A percentile compares a stretch with the other conserved stretches of the same genome.
phyloP scores from a whole-genome alignment of 2,329 filamentous ascomycete species.

The Stagonosporopsis cucurbitacearum region DNA sequence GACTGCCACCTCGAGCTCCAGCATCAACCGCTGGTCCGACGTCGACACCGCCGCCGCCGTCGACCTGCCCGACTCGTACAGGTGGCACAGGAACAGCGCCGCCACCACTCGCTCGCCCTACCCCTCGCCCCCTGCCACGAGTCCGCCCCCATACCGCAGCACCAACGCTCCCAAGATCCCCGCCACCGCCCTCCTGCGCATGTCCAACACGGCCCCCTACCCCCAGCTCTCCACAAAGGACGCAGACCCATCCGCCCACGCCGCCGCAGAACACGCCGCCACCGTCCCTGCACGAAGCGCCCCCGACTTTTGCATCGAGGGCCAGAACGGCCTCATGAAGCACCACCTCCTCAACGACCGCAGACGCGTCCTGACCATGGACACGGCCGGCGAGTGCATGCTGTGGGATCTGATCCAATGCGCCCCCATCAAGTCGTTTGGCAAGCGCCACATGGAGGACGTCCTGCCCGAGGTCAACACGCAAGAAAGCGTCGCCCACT shows the following conservation, averaged over 20 bases:
- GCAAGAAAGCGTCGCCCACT: conserved; percentile 86
- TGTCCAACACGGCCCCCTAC: conserved; percentile 84
- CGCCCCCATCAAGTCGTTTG: conserved; percentile 86
- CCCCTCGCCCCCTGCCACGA: conserved; percentile 46
- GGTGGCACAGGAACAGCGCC: conserved; percentile 62
- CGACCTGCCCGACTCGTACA: conserved; percentile 59
- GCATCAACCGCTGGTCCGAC: conserved; percentile 90
- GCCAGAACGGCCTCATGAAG: conserved; percentile 93
- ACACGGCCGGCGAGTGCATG: conserved; percentile 93
- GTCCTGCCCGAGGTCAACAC: conserved; percentile 88
- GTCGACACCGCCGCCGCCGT: conserved; percentile 79
- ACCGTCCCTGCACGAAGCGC: conserved; percentile 50
- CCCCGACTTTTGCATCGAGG: conserved; percentile 73
- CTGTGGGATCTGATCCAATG: conserved; percentile 97
- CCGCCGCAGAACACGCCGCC: conserved; percentile 47
- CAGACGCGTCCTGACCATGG: conserved; percentile 84
- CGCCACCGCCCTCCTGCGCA: conserved; percentile 75
- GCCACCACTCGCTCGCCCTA: conserved; percentile 52
- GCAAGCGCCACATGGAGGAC: conserved; percentile 91
- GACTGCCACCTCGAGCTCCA: conserved; percentile 89
- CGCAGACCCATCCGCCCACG: conserved; percentile 60
- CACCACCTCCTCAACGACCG: conserved; percentile 91
- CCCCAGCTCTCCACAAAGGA: conserved; percentile 64
- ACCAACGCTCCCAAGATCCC: conserved; percentile 67
- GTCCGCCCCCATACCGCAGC: conserved; percentile 41